These are phyloP conservation scores for Colletotrichum neosansevieriae DNA, from an alignment of 2,329 filamentous ascomycete genomes.

Conservation along the genomic window DNA sequence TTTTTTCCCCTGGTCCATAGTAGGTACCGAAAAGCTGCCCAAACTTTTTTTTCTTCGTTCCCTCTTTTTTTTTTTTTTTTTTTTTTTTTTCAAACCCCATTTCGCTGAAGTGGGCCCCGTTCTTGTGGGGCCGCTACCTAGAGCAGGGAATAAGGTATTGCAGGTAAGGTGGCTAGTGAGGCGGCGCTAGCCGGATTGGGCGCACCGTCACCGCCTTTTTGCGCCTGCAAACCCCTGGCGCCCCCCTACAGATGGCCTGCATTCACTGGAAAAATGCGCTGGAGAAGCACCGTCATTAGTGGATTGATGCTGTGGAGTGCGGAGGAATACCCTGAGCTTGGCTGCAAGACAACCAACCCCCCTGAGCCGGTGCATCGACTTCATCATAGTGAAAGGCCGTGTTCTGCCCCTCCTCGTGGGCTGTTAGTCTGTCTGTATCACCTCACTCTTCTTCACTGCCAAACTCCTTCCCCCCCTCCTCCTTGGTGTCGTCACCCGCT, in stretches of 20 bases:
- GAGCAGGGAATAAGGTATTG: slow-evolving; percentile 16
- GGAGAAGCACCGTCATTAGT: slow-evolving; percentile 33
- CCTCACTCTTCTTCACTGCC: neutral
- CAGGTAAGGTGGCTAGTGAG: slow-evolving; percentile 18
- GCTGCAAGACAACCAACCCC: slow-evolving; percentile 30
- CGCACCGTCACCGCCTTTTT: slow-evolving; percentile 40
- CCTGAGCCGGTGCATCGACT: slow-evolving; percentile 15
- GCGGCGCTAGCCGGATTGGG: slow-evolving; percentile 19
- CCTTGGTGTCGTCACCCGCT: slow-evolving; percentile 28
- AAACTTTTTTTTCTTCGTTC: slow-evolving; percentile 32
- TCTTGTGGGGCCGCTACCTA: slow-evolving; percentile 16
- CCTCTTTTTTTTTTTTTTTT: slow-evolving; percentile 42
- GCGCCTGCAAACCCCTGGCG: slow-evolving; percentile 15
- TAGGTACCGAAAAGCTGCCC: too few relatives aligned
- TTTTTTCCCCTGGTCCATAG: slow-evolving; percentile 46
- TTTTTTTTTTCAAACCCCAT: slow-evolving; percentile 29
- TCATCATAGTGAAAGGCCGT: slow-evolving; percentile 19
- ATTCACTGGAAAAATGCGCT: slow-evolving; percentile 29
- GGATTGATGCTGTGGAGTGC: slow-evolving; percentile 9
- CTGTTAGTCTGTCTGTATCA: slow-evolving; percentile 14
- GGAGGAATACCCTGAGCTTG: slow-evolving; percentile 31
- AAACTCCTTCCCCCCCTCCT: slow-evolving; percentile 11
- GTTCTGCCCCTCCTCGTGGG: slow-evolving; percentile 24
- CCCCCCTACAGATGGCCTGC: slow-evolving; percentile 23
- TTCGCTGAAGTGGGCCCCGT: neutral